Evolutionary conservation across 345 rosid genomes (phyloP).

Genomic region (Eucalyptus tenuipes): DNA sequence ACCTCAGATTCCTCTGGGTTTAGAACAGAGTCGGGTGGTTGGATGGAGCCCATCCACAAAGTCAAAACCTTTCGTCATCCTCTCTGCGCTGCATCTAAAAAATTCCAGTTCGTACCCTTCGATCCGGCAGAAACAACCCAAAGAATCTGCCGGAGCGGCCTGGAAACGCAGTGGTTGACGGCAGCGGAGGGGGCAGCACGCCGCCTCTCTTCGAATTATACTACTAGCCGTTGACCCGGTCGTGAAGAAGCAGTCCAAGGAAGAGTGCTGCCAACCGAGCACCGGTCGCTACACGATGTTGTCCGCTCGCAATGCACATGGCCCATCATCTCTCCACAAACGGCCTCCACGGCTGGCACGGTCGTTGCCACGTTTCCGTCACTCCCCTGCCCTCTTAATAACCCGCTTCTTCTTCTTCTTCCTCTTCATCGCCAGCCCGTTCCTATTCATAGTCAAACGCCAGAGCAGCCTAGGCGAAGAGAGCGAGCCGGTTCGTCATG

Average conservation of each 20-base stretch:
- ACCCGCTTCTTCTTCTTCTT: background rate
- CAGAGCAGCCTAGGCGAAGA: background rate
- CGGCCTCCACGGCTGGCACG: background rate
- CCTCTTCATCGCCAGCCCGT: background rate
- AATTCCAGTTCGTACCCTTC: background rate
- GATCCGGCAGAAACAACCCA: background rate
- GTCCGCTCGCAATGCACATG: background rate
- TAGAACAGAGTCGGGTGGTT: background rate
- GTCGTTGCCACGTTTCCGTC: background rate
- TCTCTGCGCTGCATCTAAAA: background rate
- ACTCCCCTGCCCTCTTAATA: background rate
- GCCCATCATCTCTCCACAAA: background rate
- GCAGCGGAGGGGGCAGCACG: background rate
- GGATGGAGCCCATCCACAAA: background rate
- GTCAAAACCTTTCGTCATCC: background rate
- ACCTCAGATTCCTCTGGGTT: background rate
- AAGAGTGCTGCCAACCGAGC: background rate
- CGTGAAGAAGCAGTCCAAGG: background rate
- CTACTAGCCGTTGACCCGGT: background rate
- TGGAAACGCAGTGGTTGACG: background rate
- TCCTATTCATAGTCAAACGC: background rate
- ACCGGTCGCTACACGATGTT: rapidly evolving
- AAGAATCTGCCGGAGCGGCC: background rate
- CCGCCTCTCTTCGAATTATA: background rate
- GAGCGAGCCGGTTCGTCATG: background rate